Percentiles rank a stretch among this genome's conserved stretches.
Conservation (phyloP, 169 alveolate species). For the Eimeria mitis region DNA sequence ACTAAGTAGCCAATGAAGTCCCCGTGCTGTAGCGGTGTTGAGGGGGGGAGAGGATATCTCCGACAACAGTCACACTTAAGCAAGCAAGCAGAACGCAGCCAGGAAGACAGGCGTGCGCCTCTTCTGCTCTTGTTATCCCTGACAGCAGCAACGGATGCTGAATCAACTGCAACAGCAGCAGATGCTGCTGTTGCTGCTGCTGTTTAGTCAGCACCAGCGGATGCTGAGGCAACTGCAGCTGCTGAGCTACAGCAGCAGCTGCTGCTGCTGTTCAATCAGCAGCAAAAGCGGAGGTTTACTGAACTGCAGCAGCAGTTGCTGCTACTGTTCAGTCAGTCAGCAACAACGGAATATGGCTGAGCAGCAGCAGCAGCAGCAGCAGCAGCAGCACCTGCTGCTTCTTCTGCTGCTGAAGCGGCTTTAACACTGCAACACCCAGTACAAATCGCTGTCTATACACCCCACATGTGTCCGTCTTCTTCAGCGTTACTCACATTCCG, state of each 20-base stretch:
- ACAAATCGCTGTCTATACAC: not conserved
- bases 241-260: too few relatives aligned
- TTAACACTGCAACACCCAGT: not conserved
- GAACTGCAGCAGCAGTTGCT: too few relatives aligned
- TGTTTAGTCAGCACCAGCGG: too few relatives aligned
- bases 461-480: not conserved
- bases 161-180: not conserved
- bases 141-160: not conserved
- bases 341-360: too few relatives aligned
- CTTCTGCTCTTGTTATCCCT: not conserved
- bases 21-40: not conserved
- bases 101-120: not conserved
- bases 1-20: not conserved
- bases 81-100: not conserved
- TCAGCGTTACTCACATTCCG: not conserved
- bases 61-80: not conserved
- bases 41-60: too few relatives aligned
- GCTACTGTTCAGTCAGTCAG: too few relatives aligned
- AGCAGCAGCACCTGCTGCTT: too few relatives aligned
- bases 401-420: constrained; percentile 17
- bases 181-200: too few relatives aligned
- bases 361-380: too few relatives aligned
- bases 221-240: too few relatives aligned
- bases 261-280: too few relatives aligned
- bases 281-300: too few relatives aligned